A percentile compares a stretch with the other conserved stretches of the same genome.
These are phyloP conservation scores for Phlebiopsis gigantea DNA, from an alignment of 768 basidiomycete genomes.

Conservation along the genomic window DNA sequence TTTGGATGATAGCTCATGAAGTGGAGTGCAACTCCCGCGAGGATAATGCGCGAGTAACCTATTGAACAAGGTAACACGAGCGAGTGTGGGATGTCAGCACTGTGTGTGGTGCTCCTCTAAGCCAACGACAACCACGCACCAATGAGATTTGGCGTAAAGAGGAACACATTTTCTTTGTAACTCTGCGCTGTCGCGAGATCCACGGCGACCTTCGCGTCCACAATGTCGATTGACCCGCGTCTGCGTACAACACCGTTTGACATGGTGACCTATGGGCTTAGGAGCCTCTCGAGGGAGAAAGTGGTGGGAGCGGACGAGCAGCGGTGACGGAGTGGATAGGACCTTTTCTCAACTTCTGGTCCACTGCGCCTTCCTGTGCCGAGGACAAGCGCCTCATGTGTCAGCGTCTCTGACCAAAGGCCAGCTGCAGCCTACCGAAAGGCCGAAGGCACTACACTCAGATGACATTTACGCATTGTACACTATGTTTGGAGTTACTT, in stretches of 20 bases:
- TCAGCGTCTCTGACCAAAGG: not conserved
- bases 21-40: slow-evolving; percentile 83
- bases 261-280: slow-evolving; percentile 13
- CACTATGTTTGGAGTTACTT: too few relatives aligned
- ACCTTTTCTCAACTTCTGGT: not conserved
- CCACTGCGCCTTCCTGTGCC: slow-evolving; percentile 5
- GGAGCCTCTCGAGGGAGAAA: slow-evolving; percentile 7
- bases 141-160: slow-evolving; percentile 96
- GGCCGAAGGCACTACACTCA: not conserved
- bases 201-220: slow-evolving; percentile 81
- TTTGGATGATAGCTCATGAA: slow-evolving; percentile 96
- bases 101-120: not conserved
- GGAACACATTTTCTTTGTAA: slow-evolving; percentile 93
- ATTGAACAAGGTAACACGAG: slow-evolving; percentile 8
- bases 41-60: slow-evolving; percentile 90
- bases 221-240: slow-evolving; percentile 57
- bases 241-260: slow-evolving; percentile 30
- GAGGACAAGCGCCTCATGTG: not conserved
- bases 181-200: slow-evolving; percentile 83
- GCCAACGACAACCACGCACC: slow-evolving; percentile 41
- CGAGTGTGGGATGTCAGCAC: not conserved
- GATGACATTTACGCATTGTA: too few relatives aligned
- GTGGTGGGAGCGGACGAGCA: not conserved
- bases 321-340: slow-evolving; percentile 1
- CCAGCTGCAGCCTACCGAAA: not conserved